Evolutionary conservation across 768 basidiomycete genomes (phyloP).

Genomic region (Auricularia cornea): DNA sequence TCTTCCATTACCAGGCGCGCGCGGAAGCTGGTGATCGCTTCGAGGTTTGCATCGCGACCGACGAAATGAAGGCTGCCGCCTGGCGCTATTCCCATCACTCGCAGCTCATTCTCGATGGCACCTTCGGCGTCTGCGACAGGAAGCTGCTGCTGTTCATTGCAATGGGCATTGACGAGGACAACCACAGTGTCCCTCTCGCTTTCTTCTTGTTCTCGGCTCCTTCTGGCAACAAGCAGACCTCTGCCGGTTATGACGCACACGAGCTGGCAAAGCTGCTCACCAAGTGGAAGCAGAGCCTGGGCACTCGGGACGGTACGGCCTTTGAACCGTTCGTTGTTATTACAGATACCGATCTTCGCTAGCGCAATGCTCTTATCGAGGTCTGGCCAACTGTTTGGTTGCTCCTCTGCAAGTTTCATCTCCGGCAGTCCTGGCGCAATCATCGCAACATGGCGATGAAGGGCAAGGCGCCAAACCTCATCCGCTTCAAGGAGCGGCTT

Average conservation of each 20-base stretch:
- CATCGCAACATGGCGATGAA: constrained; percentile 19
- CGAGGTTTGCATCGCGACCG: constrained; percentile 25
- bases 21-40: constrained; percentile 16
- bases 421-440: constrained; percentile 32
- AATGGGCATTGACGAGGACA: constrained; percentile 23
- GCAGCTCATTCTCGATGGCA: constrained; percentile 18
- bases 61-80: constrained; percentile 12
- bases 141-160: constrained; percentile 24
- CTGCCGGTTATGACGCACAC: constrained; percentile 16
- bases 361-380: constrained; percentile 22
- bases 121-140: constrained; percentile 15
- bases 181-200: constrained; percentile 24
- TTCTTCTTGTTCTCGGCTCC: constrained; percentile 28
- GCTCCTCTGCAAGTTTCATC: constrained; percentile 31
- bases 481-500: too few species aligned
- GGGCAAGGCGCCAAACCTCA: background rate
- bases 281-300: constrained; percentile 16
- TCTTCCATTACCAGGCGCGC: constrained; percentile 22
- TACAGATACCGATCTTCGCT: constrained; percentile 29
- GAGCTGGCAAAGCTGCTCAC: constrained; percentile 14
- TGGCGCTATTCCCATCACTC: constrained; percentile 15
- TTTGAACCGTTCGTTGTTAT: constrained; percentile 19
- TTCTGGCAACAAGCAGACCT: constrained; percentile 17
- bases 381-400: constrained; percentile 22
- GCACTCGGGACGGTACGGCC: background rate